Evolutionary conservation across 2,329 filamentous ascomycete genomes (phyloP), one percentile per base, ranked within the genome.

Genomic region (Alternaria sp.): DNA sequence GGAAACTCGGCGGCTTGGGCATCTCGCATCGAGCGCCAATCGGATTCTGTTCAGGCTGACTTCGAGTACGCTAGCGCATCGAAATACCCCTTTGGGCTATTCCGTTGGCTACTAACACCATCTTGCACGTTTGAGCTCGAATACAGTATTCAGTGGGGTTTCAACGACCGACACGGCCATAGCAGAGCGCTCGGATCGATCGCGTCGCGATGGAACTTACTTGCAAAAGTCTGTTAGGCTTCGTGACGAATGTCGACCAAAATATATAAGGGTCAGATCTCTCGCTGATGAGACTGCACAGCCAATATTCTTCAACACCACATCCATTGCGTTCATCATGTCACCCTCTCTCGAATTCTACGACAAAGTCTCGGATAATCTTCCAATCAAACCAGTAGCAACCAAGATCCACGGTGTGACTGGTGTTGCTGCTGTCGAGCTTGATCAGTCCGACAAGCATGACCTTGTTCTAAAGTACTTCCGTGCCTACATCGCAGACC

Each of bases 401-500:
- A 42, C 58, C n/a, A 62, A 62, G 29, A 33, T 64, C 6, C 51
- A 62, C 23, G 53, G 59, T 9, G 31, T 58, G 4, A 21, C 52
- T 33, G 58, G 53, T 26, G 46, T 62, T 39, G 49, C 58, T 24
- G 51, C 58, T 28, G 45, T 62, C 4, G 33, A 61, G 23, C 51
- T 62, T 13, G 42, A 36, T 36, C 34, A 36, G 14, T 36, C 41
- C 2, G 51, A 60, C 11, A 54, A 59, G 17, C 54, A 63, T 31
- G 61, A 54, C 13, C 40, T 55, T 21, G 51, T 61, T 6, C 54
- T 61, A 11, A 33, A 34, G 17, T 49, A 61, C 23, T 63, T 58
- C 28, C 54, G 54, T 13, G 61, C 48, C 48, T 63, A 56, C n/a
- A 63, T 60, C 60, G 86, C 88, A 46, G 88, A 90, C 70, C 76